Conservation (phyloP, 108 stramenopile genomes). For the Skeletonema potamos region DNA sequence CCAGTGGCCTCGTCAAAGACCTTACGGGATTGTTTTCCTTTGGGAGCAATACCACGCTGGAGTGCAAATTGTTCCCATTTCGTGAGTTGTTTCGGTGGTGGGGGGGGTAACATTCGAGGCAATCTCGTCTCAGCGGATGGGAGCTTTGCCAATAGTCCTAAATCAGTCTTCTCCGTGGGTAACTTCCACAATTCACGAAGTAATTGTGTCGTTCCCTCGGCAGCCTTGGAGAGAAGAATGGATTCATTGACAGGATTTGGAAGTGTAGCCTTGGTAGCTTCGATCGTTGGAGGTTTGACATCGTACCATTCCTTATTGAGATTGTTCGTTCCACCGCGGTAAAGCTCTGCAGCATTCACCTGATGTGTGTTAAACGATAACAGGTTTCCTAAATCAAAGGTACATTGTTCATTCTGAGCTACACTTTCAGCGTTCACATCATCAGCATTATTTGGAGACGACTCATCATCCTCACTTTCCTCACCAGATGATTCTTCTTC, state of each 20-base stretch:
- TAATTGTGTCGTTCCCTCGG: constrained; percentile 72
- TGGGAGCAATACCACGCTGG: constrained; percentile 80
- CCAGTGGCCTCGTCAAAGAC: constrained; percentile 89
- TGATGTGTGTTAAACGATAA: constrained; percentile 77
- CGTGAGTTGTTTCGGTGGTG: constrained; percentile 83
- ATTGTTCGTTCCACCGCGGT: constrained; percentile 23
- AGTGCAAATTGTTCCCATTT: constrained; percentile 92
- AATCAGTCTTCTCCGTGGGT: constrained; percentile 73
- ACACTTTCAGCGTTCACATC: constrained; percentile 1
- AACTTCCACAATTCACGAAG: constrained; percentile 76
- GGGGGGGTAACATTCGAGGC: constrained; percentile 81
- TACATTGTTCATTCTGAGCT: constrained; percentile 58
- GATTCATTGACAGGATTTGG: constrained; percentile 53
- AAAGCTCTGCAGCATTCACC: constrained; percentile 54
- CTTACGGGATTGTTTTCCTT: constrained; percentile 86
- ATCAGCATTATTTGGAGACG: constrained; percentile 1
- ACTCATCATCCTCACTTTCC: constrained; percentile 6
- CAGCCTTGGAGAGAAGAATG: constrained; percentile 66
- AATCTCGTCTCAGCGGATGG: constrained; percentile 56
- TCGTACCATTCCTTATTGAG: constrained; percentile 22
- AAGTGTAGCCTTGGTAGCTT: background rate
- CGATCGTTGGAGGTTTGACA: constrained; percentile 35
- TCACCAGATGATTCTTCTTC: constrained; percentile 12
- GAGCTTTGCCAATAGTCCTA: constrained; percentile 65
- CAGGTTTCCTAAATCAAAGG: constrained; percentile 77